These are phyloP conservation scores for Danielia reshetovae DNA, from an alignment of 805 yeast genomes.

Conservation along the genomic window DNA sequence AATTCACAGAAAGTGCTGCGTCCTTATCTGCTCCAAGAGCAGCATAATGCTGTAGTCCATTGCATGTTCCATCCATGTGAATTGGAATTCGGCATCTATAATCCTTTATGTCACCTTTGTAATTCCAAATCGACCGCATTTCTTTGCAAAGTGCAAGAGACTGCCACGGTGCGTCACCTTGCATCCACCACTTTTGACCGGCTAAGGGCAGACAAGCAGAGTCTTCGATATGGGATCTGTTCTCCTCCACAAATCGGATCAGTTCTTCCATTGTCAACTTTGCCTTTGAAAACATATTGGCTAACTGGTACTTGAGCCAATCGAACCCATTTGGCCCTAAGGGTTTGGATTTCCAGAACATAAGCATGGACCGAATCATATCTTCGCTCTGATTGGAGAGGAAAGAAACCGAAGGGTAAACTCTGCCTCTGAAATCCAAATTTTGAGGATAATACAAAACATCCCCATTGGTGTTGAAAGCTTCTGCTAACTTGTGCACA, in stretches of 20 bases:
- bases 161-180: conserved; percentile 40
- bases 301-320: conserved; percentile 40
- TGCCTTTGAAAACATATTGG: conserved; percentile 29
- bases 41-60: conserved; percentile 45
- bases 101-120: conserved; percentile 13
- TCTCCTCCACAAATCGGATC: conserved; percentile 21
- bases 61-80: conserved; percentile 44
- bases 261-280: conserved; percentile 25
- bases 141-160: conserved; percentile 34
- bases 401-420: conserved; percentile 35
- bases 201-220: conserved; percentile 28
- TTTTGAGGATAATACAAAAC: conserved; percentile 34
- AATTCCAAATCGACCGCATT: conserved; percentile 17
- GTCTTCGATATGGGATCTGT: conserved; percentile 19
- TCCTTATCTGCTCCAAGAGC: conserved; percentile 35
- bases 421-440: conserved; percentile 40
- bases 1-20: conserved; percentile 40
- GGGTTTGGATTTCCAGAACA: conserved; percentile 36
- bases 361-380: conserved; percentile 27
- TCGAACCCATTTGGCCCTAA: conserved; percentile 32
- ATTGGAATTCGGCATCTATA: conserved; percentile 32
- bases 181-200: conserved; percentile 31
- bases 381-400: conserved; percentile 37
- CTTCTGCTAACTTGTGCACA: conserved; percentile 20
- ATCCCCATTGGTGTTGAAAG: conserved; percentile 30